These are phyloP conservation scores for Chimonanthus salicifolius DNA, from an alignment of 164 flowering plant species.

Conservation along the genomic window DNA sequence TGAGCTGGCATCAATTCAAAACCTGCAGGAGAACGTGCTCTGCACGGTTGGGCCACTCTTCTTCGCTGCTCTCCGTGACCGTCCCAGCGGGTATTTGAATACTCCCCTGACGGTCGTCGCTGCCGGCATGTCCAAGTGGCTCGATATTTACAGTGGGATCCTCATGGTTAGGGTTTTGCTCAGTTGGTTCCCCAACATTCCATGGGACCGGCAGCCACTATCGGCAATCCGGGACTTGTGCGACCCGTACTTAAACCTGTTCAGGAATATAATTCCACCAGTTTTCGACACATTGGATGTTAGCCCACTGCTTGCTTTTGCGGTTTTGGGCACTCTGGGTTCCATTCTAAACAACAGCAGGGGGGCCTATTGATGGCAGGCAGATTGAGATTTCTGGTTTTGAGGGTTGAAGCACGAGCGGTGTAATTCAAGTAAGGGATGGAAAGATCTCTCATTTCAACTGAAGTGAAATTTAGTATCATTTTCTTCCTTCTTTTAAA, in stretches of 20 bases:
- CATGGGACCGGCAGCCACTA: conserved; percentile 89
- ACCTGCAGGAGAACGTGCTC: conserved; percentile 16
- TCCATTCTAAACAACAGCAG: conserved; percentile 42
- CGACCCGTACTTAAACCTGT: conserved; percentile 83
- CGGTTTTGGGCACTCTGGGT: conserved; percentile 66
- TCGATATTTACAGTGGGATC: conserved; percentile 81
- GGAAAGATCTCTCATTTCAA: background rate
- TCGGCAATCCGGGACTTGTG: conserved; percentile 89
- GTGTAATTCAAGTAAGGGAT: background rate
- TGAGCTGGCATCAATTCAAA: conserved; percentile 15
- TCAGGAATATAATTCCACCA: conserved; percentile 82
- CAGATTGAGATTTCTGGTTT: background rate
- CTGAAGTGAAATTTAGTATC: no score
- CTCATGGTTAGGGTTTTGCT: conserved; percentile 91
- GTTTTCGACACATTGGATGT: conserved; percentile 74
- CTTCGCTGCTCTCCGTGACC: conserved; percentile 48
- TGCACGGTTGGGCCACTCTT: conserved; percentile 55
- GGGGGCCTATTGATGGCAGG: conserved; percentile 15
- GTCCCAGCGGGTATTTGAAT: conserved; percentile 42
- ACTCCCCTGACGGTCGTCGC: conserved; percentile 86
- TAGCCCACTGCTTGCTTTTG: conserved; percentile 82
- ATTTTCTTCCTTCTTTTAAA: no score
- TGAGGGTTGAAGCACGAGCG: background rate
- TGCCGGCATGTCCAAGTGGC: conserved; percentile 82
- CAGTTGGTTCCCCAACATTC: conserved; percentile 99